Base-by-base conservation (phyloP, 192 early-diverging fungal genomes). In the Backusella psychrophila region DNA sequence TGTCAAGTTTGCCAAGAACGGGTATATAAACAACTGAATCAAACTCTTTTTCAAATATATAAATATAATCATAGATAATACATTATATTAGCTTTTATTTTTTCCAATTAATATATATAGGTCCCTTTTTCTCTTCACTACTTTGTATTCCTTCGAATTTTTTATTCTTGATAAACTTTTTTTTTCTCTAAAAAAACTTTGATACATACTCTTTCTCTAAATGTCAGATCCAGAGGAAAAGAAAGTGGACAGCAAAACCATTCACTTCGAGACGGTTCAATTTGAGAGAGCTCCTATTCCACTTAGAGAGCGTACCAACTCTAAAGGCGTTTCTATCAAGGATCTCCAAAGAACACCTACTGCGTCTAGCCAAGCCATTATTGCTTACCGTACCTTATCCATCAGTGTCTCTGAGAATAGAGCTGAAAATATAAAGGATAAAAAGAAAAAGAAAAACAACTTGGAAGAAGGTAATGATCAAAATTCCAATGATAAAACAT, bases 381-480 rank as follows among this genome's bases (percentile, higher is more conserved):
- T 87, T 71, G 86, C 82, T 44, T 87, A 82, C 67, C 77, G 86
- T 4, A 87, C 86, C 3, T 68, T 87, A 15, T 85, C 83, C 19
- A 80, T 87, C 11, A 81, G 78, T 11, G 80, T 87, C 14, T 83
- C 82, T 65, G 86, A 87, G 23, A 76, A 79, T 26, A 75, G 46
- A 68, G 66, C 38, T n/a, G 53, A 31, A 69, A 76, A 29, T 79
- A 72, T 33, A 12, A 66, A 4, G 31, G 59, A 26, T 70, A 66
- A 59, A 81, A 82, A 38, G 5, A 29, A 63, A 9, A 39, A 69
- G n/a, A 39, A 69, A 17, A 36, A 29, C 6, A 41, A 67, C 15
- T 33, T 75, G 14, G 53, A 36, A 66, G 73, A 75, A 34, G 73
- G 73, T 75, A 75, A 65, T 33, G 7, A n/a, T 52, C 17, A 17